A percentile compares a stretch with the other conserved stretches of the same genome.
phyloP scores from a whole-genome alignment of 306 rosid genomes.

The Psophocarpus tetragonolobus region DNA sequence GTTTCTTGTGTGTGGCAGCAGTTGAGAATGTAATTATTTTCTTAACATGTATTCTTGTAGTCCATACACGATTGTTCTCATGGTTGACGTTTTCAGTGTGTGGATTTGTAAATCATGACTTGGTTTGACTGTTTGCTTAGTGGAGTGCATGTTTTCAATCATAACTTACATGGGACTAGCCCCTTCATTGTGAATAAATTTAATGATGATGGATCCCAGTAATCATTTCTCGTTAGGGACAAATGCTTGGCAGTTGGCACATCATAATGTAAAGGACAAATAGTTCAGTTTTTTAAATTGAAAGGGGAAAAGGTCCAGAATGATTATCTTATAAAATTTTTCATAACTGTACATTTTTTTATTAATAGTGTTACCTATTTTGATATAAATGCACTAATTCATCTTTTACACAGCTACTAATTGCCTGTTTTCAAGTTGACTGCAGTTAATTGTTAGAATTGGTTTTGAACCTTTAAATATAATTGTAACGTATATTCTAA shows the following conservation, averaged over 20 bases:
- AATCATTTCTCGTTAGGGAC: not conserved
- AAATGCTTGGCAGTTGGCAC: constrained; percentile 11
- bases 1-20: constrained; percentile 28
- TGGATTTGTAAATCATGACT: constrained; percentile 35
- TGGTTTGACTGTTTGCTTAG: constrained; percentile 32
- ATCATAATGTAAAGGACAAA: not conserved
- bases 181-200: constrained; percentile 1
- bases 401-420: not conserved
- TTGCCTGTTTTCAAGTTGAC: not conserved
- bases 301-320: not conserved
- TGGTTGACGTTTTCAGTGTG: constrained; percentile 30
- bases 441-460: not conserved
- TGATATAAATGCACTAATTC: not conserved
- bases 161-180: not conserved
- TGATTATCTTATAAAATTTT: not conserved
- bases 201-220: constrained; percentile 1
- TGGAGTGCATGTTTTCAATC: constrained; percentile 25
- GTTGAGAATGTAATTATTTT: constrained; percentile 45
- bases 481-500: not conserved
- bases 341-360: not conserved
- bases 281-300: not conserved
- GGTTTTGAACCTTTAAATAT: not conserved
- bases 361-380: not conserved
- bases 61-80: constrained; percentile 28
- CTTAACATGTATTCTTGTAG: constrained; percentile 25